These are phyloP conservation scores for Colletotrichum somersetense DNA, from an alignment of 2,329 filamentous ascomycete species.

Conservation along the genomic window DNA sequence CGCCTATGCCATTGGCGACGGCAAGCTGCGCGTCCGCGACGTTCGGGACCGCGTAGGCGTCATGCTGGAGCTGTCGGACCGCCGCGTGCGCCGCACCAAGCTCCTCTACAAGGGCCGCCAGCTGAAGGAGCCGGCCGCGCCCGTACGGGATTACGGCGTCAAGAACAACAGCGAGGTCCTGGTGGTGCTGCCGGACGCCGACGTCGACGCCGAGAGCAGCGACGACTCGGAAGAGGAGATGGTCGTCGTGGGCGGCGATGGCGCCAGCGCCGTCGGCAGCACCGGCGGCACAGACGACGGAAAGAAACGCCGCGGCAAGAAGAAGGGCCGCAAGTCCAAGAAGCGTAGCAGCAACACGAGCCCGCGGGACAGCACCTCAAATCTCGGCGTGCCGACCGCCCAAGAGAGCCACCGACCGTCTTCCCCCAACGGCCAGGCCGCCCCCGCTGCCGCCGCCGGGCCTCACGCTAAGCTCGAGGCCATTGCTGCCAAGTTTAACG, in stretches of 20 bases:
- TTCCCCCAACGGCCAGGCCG: constrained; percentile 50
- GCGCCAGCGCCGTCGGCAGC: constrained; percentile 48
- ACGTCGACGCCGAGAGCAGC: constrained; percentile 53
- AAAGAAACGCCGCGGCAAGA: constrained; percentile 55
- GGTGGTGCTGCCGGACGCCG: constrained; percentile 58
- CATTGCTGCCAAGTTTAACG: constrained; percentile 74
- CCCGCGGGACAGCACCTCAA: constrained; percentile 59
- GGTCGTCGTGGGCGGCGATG: constrained; percentile 60
- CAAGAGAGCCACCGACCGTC: constrained; percentile 54
- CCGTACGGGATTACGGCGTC: constrained; percentile 71
- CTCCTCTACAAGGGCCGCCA: constrained; percentile 81
- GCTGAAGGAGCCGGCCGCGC: constrained; percentile 72
- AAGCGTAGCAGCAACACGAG: constrained; percentile 53
- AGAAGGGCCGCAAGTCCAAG: constrained; percentile 51
- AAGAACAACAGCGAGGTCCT: constrained; percentile 73
- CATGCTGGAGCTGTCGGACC: constrained; percentile 72
- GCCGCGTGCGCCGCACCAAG: constrained; percentile 67
- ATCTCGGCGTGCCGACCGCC: constrained; percentile 48
- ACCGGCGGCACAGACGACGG: constrained; percentile 46
- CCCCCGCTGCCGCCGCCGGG: constrained; percentile 45
- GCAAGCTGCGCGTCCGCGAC: constrained; percentile 75
- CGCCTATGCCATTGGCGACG: constrained; percentile 80
- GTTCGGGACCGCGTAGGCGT: constrained; percentile 76
- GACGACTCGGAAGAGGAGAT: constrained; percentile 58
- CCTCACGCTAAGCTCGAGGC: constrained; percentile 74